Evolutionary conservation across 192 early-diverging fungal species (phyloP), one percentile per base, ranked within the genome.

Genomic region (Spizellomyces sp.): DNA sequence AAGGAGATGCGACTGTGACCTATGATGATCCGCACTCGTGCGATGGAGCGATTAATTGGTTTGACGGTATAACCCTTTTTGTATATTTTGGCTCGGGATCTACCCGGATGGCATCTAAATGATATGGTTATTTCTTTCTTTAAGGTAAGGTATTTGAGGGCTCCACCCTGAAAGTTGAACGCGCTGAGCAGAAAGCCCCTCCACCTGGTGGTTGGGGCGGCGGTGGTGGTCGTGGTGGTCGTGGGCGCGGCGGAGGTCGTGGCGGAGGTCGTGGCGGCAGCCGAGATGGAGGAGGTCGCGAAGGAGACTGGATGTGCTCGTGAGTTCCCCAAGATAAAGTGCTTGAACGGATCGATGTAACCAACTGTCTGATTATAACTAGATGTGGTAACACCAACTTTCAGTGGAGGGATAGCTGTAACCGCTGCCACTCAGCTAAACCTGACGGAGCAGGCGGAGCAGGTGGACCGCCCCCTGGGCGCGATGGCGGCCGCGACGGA

Each of bases 1-100:
- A 92, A 74, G 91, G 91, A 27, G 91, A 92, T 85, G 90, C 90
- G 8, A 92, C 90, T 15, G 75, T 92, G 12, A 91, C 90, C 5
- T 92, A 90, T 75, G 89, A 90, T 48, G 91, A 92, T 77, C 89
- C 91, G 5, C 81, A 78, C 14, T 81, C 91, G 21, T 83, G 87
- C 17, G 86, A 88, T 62, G 87, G 83, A 54, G 90, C 90, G 7
- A 92, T 92, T 48, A 78, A 88, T 15, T 92, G 89, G 87, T 92
- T 92, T 69, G 73, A 87, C 48, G 88, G 88, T 81, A 84, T 21
- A 54, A 22, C 55, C 36, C 2, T 67, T 45, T 14, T 71, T 22
- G 60, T 77, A 27, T 41, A 21, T 8, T 69, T 19, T 67, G 56
- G 1, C 5, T 15, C 5, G 43, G 36, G 12, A 45, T 36, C 21